A percentile compares a stretch with the other conserved stretches of the same genome.
Evolutionary conservation across 208 protist species (phyloP).

Genomic region (Zelonia costaricensis): DNA sequence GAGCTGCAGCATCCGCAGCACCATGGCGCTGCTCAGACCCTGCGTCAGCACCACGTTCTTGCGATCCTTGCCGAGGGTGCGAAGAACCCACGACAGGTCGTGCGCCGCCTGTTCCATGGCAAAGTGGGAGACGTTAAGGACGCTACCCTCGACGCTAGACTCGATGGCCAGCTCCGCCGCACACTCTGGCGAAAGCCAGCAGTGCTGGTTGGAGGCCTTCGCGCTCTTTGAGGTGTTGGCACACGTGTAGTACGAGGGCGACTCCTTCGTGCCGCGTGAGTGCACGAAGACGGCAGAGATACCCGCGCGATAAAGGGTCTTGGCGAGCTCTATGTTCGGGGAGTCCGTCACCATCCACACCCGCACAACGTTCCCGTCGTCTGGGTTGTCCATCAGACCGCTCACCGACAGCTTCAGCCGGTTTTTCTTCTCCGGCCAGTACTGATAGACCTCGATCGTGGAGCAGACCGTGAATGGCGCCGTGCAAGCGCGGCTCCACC

Average conservation of each 20-base stretch:
- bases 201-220: constrained; percentile 12
- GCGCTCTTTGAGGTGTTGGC: constrained; percentile 7
- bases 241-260: constrained; percentile 27
- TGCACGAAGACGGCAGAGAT: constrained; percentile 57
- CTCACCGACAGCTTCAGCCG: constrained; percentile 36
- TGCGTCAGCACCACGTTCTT: constrained; percentile 53
- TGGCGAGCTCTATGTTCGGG: constrained; percentile 19
- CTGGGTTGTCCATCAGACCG: constrained; percentile 7
- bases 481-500: constrained; percentile 33
- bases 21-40: constrained; percentile 43
- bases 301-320: constrained; percentile 15
- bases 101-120: constrained; percentile 35
- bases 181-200: constrained; percentile 40
- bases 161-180: constrained; percentile 25
- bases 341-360: constrained; percentile 60
- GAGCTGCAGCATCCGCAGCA: constrained; percentile 31
- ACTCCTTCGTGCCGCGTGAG: constrained; percentile 37
- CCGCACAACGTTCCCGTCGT: constrained; percentile 19
- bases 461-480: constrained; percentile 33
- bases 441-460: constrained; percentile 35
- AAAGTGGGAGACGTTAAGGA: constrained; percentile 35
- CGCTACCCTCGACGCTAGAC: not conserved
- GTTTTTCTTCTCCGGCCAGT: constrained; percentile 33
- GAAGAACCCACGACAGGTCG: constrained; percentile 44
- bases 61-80: constrained; percentile 29